Conservation (phyloP, 352 stramenopile species). For the Phytophthora fragariaefolia region DNA sequence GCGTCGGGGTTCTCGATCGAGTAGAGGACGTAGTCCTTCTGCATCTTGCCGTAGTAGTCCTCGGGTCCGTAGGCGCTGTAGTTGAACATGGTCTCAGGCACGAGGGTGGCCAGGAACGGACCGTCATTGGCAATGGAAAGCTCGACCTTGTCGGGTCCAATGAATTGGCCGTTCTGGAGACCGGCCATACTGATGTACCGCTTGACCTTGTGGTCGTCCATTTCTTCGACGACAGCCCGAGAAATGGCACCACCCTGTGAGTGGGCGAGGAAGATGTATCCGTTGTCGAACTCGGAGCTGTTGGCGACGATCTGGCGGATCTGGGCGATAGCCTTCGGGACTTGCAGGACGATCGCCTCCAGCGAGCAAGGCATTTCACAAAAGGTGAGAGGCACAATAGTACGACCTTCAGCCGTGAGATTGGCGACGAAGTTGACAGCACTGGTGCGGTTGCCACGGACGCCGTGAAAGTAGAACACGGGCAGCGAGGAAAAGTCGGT, state of each 20-base stretch:
- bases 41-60: constrained; percentile 37
- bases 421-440: constrained; percentile 34
- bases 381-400: constrained; percentile 44
- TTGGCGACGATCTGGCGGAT: constrained; percentile 33
- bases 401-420: constrained; percentile 35
- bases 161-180: constrained; percentile 54
- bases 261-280: constrained; percentile 55
- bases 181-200: constrained; percentile 48
- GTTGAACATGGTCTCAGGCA: constrained; percentile 37
- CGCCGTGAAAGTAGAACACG: constrained; percentile 56
- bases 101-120: constrained; percentile 8
- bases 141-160: constrained; percentile 35
- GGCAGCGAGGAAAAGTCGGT: constrained; percentile 29
- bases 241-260: constrained; percentile 44
- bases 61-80: constrained; percentile 23
- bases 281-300: constrained; percentile 34
- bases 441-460: constrained; percentile 14
- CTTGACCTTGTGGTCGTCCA: constrained; percentile 55
- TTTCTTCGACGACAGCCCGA: constrained; percentile 48
- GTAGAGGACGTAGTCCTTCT: constrained; percentile 42
- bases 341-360: constrained; percentile 33
- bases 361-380: constrained; percentile 38
- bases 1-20: constrained; percentile 32
- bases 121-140: constrained; percentile 18
- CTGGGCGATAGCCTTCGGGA: constrained; percentile 39